A percentile compares a stretch with the other conserved stretches of the same genome.
Conservation (phyloP, 306 rosid genomes). For the Cicer yamashitae region DNA sequence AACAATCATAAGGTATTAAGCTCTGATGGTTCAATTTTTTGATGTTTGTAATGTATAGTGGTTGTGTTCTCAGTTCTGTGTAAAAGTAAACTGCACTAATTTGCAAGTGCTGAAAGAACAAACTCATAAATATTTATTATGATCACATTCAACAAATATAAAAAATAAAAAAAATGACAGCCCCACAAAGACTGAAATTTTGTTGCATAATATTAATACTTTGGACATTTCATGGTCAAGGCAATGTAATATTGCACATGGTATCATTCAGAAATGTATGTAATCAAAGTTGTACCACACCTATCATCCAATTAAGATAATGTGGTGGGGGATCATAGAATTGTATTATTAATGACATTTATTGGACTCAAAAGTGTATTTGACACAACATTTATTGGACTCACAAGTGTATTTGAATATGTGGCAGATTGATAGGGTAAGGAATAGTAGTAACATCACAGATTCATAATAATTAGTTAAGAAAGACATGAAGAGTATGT, state of each 20-base stretch:
- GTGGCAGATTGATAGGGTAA: slow-evolving; percentile 18
- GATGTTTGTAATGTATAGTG: too few species aligned
- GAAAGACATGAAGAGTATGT: slow-evolving; percentile 6
- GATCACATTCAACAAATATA: too few species aligned
- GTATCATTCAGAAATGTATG: slow-evolving; percentile 37
- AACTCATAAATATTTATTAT: too few species aligned
- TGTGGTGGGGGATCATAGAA: not conserved
- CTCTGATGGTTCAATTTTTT: too few species aligned
- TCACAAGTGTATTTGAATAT: slow-evolving; percentile 20
- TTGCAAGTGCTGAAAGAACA: too few species aligned
- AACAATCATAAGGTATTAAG: too few species aligned
- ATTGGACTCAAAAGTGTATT: not conserved
- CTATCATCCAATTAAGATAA: slow-evolving; percentile 34
- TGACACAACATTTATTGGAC: not conserved
- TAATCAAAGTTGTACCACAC: slow-evolving; percentile 41
- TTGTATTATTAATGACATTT: too few species aligned
- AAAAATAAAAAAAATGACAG: not conserved
- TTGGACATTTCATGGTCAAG: slow-evolving; percentile 39
- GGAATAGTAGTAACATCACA: not conserved
- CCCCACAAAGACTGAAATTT: slow-evolving; percentile 42
- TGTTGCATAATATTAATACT: slow-evolving; percentile 4
- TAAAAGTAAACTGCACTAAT: too few species aligned
- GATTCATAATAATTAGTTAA: not conserved
- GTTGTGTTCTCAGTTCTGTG: too few species aligned
- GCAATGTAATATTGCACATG: slow-evolving; percentile 46